A percentile compares a stretch with the other conserved stretches of the same genome.
Evolutionary conservation across 164 flowering plant genomes (phyloP).

Genomic region (Liquidambar formosana): DNA sequence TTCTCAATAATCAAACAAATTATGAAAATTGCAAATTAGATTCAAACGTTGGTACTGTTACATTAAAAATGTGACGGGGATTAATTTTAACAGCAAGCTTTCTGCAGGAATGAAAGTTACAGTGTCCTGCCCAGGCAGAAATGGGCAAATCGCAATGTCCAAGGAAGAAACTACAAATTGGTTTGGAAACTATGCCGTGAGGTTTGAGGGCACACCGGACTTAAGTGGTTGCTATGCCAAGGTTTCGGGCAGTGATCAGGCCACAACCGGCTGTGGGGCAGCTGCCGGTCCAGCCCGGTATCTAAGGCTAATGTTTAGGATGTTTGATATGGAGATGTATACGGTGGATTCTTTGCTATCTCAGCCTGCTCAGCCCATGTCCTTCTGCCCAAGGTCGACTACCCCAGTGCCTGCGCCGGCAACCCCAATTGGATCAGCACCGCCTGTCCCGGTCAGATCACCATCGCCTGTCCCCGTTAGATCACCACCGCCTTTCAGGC

Average conservation of each 20-base stretch:
- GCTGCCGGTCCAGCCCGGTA: conserved; percentile 57
- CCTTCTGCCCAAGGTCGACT: conserved; percentile 59
- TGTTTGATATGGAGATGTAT: conserved; percentile 68
- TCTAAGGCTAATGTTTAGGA: conserved; percentile 48
- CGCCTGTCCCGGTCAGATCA: conserved; percentile 9
- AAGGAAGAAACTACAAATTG: conserved; percentile 69
- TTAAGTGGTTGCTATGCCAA: conserved; percentile 61
- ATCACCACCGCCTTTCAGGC: conserved; percentile 20
- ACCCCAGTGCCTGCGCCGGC: conserved; percentile 30
- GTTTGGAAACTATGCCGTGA: conserved; percentile 69
- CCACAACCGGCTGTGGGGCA: conserved; percentile 47
- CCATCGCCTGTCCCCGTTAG: conserved; percentile 11
- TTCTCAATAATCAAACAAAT: too few relatives aligned
- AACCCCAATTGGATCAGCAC: conserved; percentile 21
- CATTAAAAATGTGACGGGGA: not conserved
- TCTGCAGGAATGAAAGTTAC: conserved; percentile 72
- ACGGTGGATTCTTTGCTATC: conserved; percentile 63
- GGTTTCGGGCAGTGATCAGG: conserved; percentile 45
- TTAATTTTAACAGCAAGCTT: not conserved
- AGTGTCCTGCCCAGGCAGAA: conserved; percentile 53
- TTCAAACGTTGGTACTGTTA: too few relatives aligned
- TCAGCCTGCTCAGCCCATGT: conserved; percentile 77
- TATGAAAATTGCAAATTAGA: too few relatives aligned
- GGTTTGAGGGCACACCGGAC: conserved; percentile 69
- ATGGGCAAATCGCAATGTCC: conserved; percentile 52